Conservation (phyloP, 345 rosid genomes). For the Trapa bicornis region DNA sequence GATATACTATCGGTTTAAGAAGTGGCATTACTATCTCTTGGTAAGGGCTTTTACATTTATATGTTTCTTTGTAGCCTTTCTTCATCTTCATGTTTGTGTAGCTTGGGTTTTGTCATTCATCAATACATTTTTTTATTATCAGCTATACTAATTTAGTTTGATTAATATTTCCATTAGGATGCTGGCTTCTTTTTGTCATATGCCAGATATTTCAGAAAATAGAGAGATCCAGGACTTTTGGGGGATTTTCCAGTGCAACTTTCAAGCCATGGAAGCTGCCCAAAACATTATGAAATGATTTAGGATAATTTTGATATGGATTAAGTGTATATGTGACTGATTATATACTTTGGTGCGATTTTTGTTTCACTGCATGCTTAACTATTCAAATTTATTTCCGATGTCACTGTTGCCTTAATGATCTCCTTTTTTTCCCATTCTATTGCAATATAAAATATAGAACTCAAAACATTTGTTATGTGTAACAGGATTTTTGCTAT, state of each 20-base stretch:
- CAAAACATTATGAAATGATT: not conserved
- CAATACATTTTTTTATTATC: not conserved
- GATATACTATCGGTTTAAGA: conserved; percentile 92
- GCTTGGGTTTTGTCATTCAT: not conserved
- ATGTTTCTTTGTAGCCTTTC: not conserved
- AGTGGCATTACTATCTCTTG: conserved; percentile 97
- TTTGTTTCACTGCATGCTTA: not conserved
- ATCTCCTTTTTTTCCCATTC: not conserved
- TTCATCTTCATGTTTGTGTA: not conserved
- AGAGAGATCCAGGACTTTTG: not conserved
- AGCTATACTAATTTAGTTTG: not conserved
- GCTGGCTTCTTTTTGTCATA: not conserved
- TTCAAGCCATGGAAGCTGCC: not conserved
- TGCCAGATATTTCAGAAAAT: not conserved
- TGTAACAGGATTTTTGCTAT: conserved; percentile 82
- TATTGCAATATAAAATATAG: not conserved
- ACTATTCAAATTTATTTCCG: not conserved
- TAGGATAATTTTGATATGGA: not conserved
- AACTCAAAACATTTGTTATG: not conserved
- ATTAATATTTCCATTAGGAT: not conserved
- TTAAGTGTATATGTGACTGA: not conserved
- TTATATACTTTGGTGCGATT: not conserved
- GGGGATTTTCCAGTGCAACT: not conserved
- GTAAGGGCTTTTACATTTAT: conserved; percentile 21
- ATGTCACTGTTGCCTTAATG: not conserved